phyloP scores from a whole-genome alignment of 805 yeast genomes.

The Saccharomycopsis sp. region DNA sequence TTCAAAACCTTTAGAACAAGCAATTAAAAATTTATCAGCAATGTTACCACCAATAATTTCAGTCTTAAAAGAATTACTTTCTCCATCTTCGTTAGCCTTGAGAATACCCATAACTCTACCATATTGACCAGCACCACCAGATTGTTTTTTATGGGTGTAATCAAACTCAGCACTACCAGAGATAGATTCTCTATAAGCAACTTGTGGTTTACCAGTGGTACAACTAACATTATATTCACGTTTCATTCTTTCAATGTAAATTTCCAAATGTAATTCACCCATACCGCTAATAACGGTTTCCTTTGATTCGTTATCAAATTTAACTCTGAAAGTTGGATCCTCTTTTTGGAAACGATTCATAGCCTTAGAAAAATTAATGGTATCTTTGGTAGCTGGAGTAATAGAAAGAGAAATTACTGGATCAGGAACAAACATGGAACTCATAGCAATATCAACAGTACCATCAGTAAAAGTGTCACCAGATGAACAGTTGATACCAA shows the following conservation, averaged over 20 bases:
- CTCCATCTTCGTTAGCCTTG: conserved; percentile 45
- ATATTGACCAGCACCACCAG: conserved; percentile 99
- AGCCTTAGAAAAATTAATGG: conserved; percentile 90
- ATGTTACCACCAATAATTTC: conserved; percentile 95
- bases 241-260: conserved; percentile 95
- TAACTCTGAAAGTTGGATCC: conserved; percentile 96
- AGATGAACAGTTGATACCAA: conserved; percentile 97
- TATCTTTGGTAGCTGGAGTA: conserved; percentile 79
- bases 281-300: conserved; percentile 94
- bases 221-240: conserved; percentile 96
- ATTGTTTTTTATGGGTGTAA: conserved; percentile 93
- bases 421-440: conserved; percentile 98
- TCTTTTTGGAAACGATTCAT: conserved; percentile 96
- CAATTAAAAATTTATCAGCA: conserved; percentile 86
- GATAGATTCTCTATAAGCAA: conserved; percentile 92
- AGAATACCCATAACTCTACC: conserved; percentile 90
- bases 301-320: conserved; percentile 81
- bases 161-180: conserved; percentile 67
- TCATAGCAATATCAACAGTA: conserved; percentile 72
- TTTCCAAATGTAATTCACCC: conserved; percentile 97
- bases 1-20: conserved; percentile 92
- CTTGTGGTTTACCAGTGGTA: conserved; percentile 95
- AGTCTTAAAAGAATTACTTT: conserved; percentile 66
- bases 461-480: conserved; percentile 97
- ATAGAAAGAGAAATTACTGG: conserved; percentile 93